Percentiles rank a stretch among this genome's conserved stretches.
Evolutionary conservation across 2,329 filamentous ascomycete genomes (phyloP).

Genomic region (Decorospora gaudefroyi): DNA sequence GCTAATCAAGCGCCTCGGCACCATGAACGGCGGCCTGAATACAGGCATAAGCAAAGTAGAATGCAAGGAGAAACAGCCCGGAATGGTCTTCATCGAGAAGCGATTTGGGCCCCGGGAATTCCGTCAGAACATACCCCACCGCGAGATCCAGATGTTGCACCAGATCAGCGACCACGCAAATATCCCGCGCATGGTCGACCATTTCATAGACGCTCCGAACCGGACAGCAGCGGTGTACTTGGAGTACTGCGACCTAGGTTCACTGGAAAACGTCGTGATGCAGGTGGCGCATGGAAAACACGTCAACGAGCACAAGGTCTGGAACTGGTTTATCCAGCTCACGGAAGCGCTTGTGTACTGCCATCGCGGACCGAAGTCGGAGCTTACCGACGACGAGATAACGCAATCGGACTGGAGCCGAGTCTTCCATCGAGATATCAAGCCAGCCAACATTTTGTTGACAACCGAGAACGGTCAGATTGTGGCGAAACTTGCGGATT

Average conservation of each 20-base stretch:
- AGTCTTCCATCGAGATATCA: constrained; percentile 26
- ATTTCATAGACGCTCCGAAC: constrained; percentile 12
- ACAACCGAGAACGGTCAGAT: constrained; percentile 9
- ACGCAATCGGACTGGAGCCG: constrained; percentile 15
- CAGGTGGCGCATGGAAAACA: background rate
- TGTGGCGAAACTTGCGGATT: constrained; percentile 27
- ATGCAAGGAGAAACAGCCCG: constrained; percentile 3
- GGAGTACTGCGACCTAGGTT: constrained; percentile 21
- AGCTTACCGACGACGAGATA: constrained; percentile 6
- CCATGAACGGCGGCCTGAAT: constrained; percentile 14
- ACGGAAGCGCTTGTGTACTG: constrained; percentile 18
- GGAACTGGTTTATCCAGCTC: constrained; percentile 21
- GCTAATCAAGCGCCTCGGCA: constrained; percentile 5
- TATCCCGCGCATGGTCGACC: constrained; percentile 19
- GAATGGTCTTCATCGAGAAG: constrained; percentile 23
- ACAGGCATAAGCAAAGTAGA: constrained; percentile 8
- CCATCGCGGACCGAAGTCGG: constrained; percentile 18
- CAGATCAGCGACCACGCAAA: constrained; percentile 16
- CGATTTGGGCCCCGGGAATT: constrained; percentile 6
- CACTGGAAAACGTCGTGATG: constrained; percentile 7
- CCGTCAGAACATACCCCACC: constrained; percentile 1
- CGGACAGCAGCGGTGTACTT: constrained; percentile 16
- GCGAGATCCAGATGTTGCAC: constrained; percentile 17
- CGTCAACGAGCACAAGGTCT: constrained; percentile 19
- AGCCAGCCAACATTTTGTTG: constrained; percentile 27